Base-by-base conservation (phyloP, 139 green algal species). In the Prasinococcaceae sp. region DNA sequence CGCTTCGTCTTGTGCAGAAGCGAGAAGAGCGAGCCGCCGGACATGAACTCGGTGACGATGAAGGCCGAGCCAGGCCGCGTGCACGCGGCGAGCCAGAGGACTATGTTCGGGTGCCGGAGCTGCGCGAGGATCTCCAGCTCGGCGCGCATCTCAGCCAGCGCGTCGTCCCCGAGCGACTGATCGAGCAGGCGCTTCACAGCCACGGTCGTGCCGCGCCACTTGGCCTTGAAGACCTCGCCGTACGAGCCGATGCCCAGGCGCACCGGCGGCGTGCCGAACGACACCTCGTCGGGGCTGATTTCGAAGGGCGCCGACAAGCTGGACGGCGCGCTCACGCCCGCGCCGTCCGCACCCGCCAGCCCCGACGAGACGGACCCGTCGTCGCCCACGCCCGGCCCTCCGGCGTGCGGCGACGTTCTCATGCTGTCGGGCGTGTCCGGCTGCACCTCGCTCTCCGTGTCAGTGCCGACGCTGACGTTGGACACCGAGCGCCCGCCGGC, bases 11-110 rank as follows among this genome's bases (percentile, higher is more conserved):
- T 47, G 69, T 86, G 78, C 30, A 86, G 60, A 23, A 86, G 39
- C 16, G 62, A 58, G 61, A 76, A 84, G 23, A 86, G 69, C 12
- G 60, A 76, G 19, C 79, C 78, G 6, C 79, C 53, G 17, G 69
- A 47, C 24, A 79, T 60, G 44, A 76, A 84, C 35, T 84, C 68
- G 4, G 69, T 82, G 27, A 86, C 69, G 50, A 86, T 86, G 58
- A 51, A 79, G 30, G 86, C 63, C 61, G 78, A 65, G 14, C 68
- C 65, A 17, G 74, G 65, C 48, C 56, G 16, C 6, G 24, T 36
- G 33, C 38, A 54, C 29, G 50, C 78, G 19, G 77, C 78, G 63
- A 85, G 69, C 43, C 81, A 84, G 53, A 84, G 58, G 4, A 85
- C 60, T 50, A 85, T 71, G 58, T 82, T 78, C 4, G 75, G 76